Percentiles rank a stretch among this genome's conserved stretches.
Conservation (phyloP, 192 early-diverging fungal genomes). For the Helicostylum pulchrum region DNA sequence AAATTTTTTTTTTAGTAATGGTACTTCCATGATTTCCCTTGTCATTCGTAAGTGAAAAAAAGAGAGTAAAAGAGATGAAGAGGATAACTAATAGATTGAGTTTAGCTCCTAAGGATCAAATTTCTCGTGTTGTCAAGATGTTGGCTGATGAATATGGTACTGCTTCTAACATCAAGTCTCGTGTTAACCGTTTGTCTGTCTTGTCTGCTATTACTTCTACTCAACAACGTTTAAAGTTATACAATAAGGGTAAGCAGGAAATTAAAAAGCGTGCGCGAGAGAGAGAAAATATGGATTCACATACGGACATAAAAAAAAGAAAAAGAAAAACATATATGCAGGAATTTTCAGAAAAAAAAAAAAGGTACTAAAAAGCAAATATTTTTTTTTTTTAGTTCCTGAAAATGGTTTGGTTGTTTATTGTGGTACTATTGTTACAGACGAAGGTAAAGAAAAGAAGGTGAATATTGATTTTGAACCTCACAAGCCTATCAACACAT, state of each 20-base stretch:
- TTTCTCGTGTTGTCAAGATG: constrained; percentile 86
- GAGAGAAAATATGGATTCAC: background rate
- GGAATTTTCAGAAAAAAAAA: background rate
- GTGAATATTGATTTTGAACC: constrained; percentile 99
- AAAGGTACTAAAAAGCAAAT: background rate
- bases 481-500: constrained; percentile 99
- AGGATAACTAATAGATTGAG: background rate
- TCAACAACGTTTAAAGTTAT: constrained; percentile 94
- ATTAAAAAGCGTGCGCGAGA: background rate
- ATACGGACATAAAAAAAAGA: background rate
- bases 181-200: constrained; percentile 97
- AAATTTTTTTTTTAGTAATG: constrained; percentile 65
- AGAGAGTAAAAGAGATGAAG: background rate
- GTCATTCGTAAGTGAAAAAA: constrained; percentile 70
- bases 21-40: constrained; percentile 99
- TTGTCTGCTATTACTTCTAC: constrained; percentile 97
- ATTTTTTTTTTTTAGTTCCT: constrained; percentile 54
- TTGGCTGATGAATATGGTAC: constrained; percentile 98
- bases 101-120: constrained; percentile 82
- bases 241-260: constrained; percentile 58
- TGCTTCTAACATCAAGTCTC: constrained; percentile 99
- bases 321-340: background rate
- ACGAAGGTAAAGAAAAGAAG: constrained; percentile 99
- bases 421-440: constrained; percentile 95
- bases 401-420: constrained; percentile 94